A percentile compares a stretch with the other conserved stretches of the same genome.
These are phyloP conservation scores for Paulownia fortunei DNA, from an alignment of 257 asterid genomes.

Conservation along the genomic window DNA sequence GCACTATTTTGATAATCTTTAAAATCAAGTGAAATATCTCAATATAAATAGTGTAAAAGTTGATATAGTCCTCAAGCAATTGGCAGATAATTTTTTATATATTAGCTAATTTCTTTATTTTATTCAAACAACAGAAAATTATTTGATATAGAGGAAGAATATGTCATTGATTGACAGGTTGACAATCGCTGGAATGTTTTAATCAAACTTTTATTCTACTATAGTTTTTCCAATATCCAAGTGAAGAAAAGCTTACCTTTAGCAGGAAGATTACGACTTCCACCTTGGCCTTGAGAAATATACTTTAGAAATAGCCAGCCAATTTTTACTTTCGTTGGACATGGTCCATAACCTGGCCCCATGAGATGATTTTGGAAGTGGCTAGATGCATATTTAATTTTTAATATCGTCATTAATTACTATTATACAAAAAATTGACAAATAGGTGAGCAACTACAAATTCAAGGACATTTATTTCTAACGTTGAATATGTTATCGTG, in stretches of 20 bases:
- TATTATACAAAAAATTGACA: too few species aligned
- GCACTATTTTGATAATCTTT: too few species aligned
- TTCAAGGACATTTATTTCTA: too few species aligned
- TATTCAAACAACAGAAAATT: not conserved
- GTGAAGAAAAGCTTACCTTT: not conserved
- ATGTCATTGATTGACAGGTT: slow-evolving; percentile 22
- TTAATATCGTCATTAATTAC: too few species aligned
- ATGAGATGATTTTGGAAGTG: not conserved
- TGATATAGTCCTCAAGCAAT: too few species aligned
- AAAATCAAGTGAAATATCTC: too few species aligned
- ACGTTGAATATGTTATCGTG: too few species aligned
- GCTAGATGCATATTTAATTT: too few species aligned
- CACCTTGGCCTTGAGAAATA: not conserved
- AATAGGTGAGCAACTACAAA: too few species aligned
- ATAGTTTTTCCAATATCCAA: not conserved
- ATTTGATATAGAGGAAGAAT: not conserved
- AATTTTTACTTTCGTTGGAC: not conserved
- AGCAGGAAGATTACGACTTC: not conserved
- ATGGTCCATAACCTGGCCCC: not conserved
- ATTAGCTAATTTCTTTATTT: not conserved
- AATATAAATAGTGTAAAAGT: too few species aligned
- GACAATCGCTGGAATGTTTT: not conserved
- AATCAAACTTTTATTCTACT: not conserved
- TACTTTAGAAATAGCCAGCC: not conserved
- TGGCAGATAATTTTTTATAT: not conserved